Base-by-base conservation (phyloP, 1,139 yeast genomes). In the Pichia kudriavzevii region DNA sequence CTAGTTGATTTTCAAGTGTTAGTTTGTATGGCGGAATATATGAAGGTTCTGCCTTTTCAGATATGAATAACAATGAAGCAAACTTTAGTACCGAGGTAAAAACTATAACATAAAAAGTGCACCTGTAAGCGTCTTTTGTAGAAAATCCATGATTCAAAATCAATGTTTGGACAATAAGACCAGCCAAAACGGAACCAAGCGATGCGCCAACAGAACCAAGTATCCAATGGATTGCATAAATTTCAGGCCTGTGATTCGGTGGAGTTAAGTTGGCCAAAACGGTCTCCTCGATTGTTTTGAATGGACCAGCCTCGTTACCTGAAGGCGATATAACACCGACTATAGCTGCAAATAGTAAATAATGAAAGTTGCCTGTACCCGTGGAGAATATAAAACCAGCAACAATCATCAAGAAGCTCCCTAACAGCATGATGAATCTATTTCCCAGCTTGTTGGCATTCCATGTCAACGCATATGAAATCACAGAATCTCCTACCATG, bases 251-350 rank as follows among this genome's bases (percentile, higher is more conserved):
- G 38, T 73, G 72, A 32, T 66, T 67, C 32, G 67, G 67, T 0
- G 79, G 75, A 0, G 94, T 79, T 46, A 87, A 60, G 56, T 84
- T 94, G 0, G 95, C 94, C 38, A 87, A 65, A 21, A 83, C 71
- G 0, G 94, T 81, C 53, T 87, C 95, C 53, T 87, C 96, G 15
- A 87, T 76, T 1, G 94, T 76, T 51, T 83, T 80, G 59, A 87
- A 87, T 0, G 96, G 96, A 0, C 96, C 96, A 0, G 91, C 84
- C 52, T 87, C 96, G 49, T 80, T 91, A 12, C 95, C 95, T 25
- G 88, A 76, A 1, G 95, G 94, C 2, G 95, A 83, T 5, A 87
- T 80, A 10, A 87, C 87, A 0, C 84, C 84, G 33, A 75, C 42
- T 5, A 69, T 63, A 1, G 83, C 78, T 3, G 94, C 94, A 4